Percentiles rank a stretch among this genome's conserved stretches.
phyloP scores from a whole-genome alignment of 2,329 filamentous ascomycete species.

The Talaromyces sp. region DNA sequence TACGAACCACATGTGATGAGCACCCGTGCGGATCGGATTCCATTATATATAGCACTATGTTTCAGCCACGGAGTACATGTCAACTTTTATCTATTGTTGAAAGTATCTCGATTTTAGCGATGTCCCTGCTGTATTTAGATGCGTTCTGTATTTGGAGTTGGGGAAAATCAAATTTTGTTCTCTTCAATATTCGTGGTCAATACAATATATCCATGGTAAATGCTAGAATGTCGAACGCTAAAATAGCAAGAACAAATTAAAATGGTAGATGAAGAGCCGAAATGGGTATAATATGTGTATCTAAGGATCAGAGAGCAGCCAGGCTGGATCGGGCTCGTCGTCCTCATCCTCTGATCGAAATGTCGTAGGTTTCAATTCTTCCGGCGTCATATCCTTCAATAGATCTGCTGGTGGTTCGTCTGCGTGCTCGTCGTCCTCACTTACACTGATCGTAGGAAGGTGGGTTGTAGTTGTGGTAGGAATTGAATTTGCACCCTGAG shows the following conservation, averaged over 20 bases:
- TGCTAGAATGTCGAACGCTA: not conserved
- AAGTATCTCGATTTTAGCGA: not conserved
- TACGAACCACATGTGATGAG: not conserved
- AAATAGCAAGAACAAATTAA: not conserved
- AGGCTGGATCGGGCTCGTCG: constrained; percentile 45
- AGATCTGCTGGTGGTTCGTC: constrained; percentile 38
- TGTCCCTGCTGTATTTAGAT: constrained; percentile 8
- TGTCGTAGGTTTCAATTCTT: constrained; percentile 21
- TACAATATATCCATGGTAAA: not conserved
- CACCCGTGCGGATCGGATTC: not conserved
- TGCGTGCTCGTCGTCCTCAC: constrained; percentile 28
- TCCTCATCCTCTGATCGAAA: constrained; percentile 38
- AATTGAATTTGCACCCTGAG: not conserved
- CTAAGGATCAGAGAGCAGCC: constrained; percentile 36
- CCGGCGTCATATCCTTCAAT: constrained; percentile 28
- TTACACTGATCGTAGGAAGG: not conserved
- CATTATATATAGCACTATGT: not conserved
- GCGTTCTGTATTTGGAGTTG: not conserved
- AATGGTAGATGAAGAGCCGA: not conserved
- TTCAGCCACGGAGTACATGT: not conserved
- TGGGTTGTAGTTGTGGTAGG: not conserved
- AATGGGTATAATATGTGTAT: not conserved
- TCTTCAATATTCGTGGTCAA: not conserved
- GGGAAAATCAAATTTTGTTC: not conserved
- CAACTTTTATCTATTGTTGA: constrained; percentile 1